Conservation (phyloP, 2,329 filamentous ascomycete genomes). For the Podosphaera xanthii region DNA sequence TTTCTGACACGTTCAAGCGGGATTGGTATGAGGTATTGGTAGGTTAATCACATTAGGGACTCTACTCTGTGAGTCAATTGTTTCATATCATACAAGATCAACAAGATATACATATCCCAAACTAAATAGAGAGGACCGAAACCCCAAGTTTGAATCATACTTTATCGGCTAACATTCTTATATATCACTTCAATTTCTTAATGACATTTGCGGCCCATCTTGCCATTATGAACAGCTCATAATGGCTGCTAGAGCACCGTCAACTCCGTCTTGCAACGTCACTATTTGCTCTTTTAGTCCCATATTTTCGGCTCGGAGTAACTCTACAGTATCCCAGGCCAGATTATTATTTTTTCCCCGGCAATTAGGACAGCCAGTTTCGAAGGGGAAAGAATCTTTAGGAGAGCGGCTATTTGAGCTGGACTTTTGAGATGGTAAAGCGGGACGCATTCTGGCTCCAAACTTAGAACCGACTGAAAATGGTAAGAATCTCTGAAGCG, state of each 20-base stretch:
- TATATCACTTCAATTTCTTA: too few relatives aligned
- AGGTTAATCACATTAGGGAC: too few relatives aligned
- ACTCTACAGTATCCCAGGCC: slow-evolving; percentile 41
- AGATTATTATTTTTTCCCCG: slow-evolving; percentile 32
- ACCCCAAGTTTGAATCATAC: too few relatives aligned
- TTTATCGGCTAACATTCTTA: too few relatives aligned
- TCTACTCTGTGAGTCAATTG: too few relatives aligned
- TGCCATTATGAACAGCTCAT: background rate
- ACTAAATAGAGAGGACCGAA: too few relatives aligned
- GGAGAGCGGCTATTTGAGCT: background rate
- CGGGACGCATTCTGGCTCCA: background rate
- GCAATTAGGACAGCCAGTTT: slow-evolving; percentile 29
- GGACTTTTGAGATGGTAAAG: background rate
- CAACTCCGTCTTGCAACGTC: slow-evolving; percentile 34
- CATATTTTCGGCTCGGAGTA: slow-evolving; percentile 38
- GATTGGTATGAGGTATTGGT: too few relatives aligned
- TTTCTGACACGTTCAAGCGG: too few relatives aligned
- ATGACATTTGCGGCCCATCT: background rate
- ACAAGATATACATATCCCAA: too few relatives aligned
- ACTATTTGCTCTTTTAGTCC: slow-evolving; percentile 35
- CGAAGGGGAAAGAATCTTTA: slow-evolving; percentile 1
- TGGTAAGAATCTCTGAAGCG: background rate
- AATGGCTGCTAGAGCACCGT: slow-evolving; percentile 27
- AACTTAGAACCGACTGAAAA: background rate
- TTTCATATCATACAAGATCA: too few relatives aligned